Percentiles rank a stretch among this genome's conserved stretches.
These are phyloP conservation scores for Sinapis alba DNA, from an alignment of 441 rosid species.

Conservation along the genomic window DNA sequence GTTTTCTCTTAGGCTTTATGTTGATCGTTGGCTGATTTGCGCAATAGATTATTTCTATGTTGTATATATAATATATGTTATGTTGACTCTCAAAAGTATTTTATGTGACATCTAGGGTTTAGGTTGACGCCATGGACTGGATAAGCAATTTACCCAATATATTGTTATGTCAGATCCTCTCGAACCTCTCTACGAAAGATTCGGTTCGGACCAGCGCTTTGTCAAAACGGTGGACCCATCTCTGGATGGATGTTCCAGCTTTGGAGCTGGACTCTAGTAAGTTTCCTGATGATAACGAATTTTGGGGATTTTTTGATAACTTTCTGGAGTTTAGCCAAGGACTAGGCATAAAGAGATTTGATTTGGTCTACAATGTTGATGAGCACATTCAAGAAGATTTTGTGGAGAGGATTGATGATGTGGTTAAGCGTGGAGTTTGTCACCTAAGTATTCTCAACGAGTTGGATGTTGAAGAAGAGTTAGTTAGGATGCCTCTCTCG, in stretches of 20 bases:
- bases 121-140: neutral
- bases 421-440: neutral
- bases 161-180: neutral
- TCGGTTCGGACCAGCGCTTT: neutral
- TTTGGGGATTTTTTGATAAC: neutral
- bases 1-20: neutral
- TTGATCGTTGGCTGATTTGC: neutral
- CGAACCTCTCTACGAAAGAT: neutral
- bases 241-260: neutral
- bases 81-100: neutral
- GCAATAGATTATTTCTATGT: neutral
- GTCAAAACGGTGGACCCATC: neutral
- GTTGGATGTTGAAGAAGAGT: neutral
- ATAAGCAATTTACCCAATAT: neutral
- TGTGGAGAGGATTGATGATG: neutral
- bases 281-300: neutral
- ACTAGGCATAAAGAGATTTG: neutral
- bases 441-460: neutral
- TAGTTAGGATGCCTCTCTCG: constrained; percentile 12
- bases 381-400: neutral
- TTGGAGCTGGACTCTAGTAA: neutral
- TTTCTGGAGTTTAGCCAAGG: neutral
- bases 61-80: neutral
- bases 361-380: neutral
- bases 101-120: neutral